phyloP scores from a whole-genome alignment of 371 early-diverging fungal genomes.

The Circinella minor region DNA sequence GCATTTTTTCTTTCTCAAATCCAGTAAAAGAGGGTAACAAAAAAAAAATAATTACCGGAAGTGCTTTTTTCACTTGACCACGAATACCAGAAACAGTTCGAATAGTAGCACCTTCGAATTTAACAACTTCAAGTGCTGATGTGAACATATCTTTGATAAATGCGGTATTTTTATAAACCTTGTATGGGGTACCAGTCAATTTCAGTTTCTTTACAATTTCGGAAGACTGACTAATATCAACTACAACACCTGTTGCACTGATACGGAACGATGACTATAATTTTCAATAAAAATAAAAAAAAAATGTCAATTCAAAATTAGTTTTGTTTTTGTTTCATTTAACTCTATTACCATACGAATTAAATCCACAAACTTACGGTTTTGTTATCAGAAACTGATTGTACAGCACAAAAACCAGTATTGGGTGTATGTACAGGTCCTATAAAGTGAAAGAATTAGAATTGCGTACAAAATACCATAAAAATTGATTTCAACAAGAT shows the following conservation, averaged over 20 bases:
- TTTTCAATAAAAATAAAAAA: too few species aligned
- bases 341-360: too few species aligned
- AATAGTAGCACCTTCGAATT: conserved; percentile 97
- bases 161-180: conserved; percentile 98
- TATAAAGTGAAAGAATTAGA: neutral
- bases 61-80: conserved; percentile 96
- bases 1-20: too few species aligned
- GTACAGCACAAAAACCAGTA: conserved; percentile 95
- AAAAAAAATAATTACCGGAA: conserved; percentile 48
- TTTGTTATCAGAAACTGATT: conserved; percentile 73
- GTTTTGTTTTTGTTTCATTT: too few species aligned
- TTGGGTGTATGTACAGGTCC: conserved; percentile 91
- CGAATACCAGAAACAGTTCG: conserved; percentile 98
- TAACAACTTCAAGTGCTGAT: conserved; percentile 97
- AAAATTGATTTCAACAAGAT: too few species aligned
- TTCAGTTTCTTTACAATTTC: conserved; percentile 99
- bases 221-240: conserved; percentile 89
- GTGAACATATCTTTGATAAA: conserved; percentile 99
- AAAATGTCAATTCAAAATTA: too few species aligned
- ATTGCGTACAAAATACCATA: too few species aligned
- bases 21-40: neutral
- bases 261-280: conserved; percentile 85
- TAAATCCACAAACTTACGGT: conserved; percentile 44
- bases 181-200: conserved; percentile 93
- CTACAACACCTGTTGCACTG: conserved; percentile 91